These are phyloP conservation scores for Macroventuria anomochaeta DNA, from an alignment of 2,329 filamentous ascomycete species.

Conservation along the genomic window DNA sequence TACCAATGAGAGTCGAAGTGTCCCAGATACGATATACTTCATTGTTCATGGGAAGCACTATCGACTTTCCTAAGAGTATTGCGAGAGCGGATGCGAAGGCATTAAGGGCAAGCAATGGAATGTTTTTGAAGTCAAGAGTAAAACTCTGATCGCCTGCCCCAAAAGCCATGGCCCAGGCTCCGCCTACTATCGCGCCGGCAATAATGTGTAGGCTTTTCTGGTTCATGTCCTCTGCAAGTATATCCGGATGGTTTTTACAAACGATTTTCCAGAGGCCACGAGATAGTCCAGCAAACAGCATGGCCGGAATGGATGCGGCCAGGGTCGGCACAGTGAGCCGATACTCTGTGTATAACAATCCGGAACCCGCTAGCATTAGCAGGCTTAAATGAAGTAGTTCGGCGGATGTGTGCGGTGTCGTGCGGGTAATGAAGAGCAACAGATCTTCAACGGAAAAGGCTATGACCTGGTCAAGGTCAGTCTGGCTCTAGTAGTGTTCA, in stretches of 20 bases:
- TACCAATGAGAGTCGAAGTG: conserved; percentile 13
- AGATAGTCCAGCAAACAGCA: conserved; percentile 29
- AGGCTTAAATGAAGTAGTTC: conserved; percentile 24
- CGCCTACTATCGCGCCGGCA: conserved; percentile 13
- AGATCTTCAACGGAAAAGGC: conserved; percentile 26
- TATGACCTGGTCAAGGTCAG: conserved; percentile 21
- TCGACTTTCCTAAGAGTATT: conserved; percentile 24
- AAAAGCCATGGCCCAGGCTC: conserved; percentile 11
- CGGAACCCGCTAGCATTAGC: conserved; percentile 23
- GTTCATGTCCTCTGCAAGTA: neutral
- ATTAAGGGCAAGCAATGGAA: conserved; percentile 23
- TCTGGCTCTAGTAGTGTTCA: too few relatives aligned
- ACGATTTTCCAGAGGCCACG: conserved; percentile 22
- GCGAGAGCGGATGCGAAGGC: conserved; percentile 22
- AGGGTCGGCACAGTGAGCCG: conserved; percentile 32
- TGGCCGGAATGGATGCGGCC: conserved; percentile 29
- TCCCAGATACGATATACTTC: conserved; percentile 4
- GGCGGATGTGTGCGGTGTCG: conserved; percentile 11
- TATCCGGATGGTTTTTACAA: conserved; percentile 13
- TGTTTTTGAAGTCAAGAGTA: conserved; percentile 12
- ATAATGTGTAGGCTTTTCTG: conserved; percentile 1
- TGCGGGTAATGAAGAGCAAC: conserved; percentile 15
- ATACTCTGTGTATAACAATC: conserved; percentile 36
- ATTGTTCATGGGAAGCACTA: conserved; percentile 22
- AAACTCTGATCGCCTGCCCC: conserved; percentile 9